Evolutionary conservation across 176 grass and related monocot genomes (phyloP).

Genomic region (Carex myosuroides): DNA sequence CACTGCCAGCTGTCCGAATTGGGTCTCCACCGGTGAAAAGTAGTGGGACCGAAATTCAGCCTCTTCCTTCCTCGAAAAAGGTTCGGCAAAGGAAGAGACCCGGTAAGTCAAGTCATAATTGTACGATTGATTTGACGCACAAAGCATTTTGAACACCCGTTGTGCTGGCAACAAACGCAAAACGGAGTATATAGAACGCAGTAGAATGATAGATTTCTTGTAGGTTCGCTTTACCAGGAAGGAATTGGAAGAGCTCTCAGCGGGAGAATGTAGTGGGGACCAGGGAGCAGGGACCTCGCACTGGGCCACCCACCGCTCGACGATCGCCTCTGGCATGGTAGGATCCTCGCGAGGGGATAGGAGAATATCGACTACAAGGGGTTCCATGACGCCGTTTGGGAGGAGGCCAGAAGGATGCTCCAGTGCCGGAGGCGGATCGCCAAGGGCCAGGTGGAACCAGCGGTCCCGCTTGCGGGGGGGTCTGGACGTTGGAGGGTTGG

Average conservation of each 20-base stretch:
- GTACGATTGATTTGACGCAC: slow-evolving; percentile 58
- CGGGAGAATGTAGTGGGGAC: slow-evolving; percentile 29
- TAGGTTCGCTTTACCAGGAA: slow-evolving; percentile 57
- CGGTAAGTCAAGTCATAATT: slow-evolving; percentile 81
- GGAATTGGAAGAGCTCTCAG: slow-evolving; percentile 26
- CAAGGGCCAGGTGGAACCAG: slow-evolving; percentile 69
- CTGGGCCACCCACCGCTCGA: slow-evolving; percentile 66
- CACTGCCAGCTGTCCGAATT: slow-evolving; percentile 61
- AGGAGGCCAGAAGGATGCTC: slow-evolving; percentile 37
- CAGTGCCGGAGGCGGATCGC: slow-evolving; percentile 42
- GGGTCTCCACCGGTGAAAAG: slow-evolving; percentile 69
- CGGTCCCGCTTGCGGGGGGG: slow-evolving; percentile 42
- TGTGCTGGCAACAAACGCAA: slow-evolving; percentile 73
- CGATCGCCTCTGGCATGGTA: slow-evolving; percentile 32
- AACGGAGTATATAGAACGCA: slow-evolving; percentile 53
- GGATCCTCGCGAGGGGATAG: slow-evolving; percentile 28
- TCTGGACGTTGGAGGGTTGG: background rate
- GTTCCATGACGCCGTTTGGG: slow-evolving; percentile 22
- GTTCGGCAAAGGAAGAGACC: slow-evolving; percentile 50
- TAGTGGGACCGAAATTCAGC: slow-evolving; percentile 34
- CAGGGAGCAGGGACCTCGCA: slow-evolving; percentile 43
- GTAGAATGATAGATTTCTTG: slow-evolving; percentile 64
- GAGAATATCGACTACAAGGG: slow-evolving; percentile 54
- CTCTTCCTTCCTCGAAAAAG: slow-evolving; percentile 67
- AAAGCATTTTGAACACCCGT: slow-evolving; percentile 61